Conservation (phyloP, 805 yeast species). For the Brettanomyces custersianus region DNA sequence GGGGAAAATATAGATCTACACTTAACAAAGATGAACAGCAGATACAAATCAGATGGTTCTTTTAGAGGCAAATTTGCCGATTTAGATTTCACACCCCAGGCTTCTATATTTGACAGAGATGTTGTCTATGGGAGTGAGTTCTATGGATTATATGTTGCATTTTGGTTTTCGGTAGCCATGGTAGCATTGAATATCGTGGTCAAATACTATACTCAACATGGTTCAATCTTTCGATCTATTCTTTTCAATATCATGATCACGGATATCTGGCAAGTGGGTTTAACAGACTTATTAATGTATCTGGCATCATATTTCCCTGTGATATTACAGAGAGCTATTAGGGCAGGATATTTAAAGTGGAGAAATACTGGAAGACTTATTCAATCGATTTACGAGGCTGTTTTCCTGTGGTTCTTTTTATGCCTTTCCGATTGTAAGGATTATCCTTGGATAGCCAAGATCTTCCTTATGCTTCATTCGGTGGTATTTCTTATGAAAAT, state of each 20-base stretch:
- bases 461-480: constrained; percentile 75
- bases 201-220: constrained; percentile 40
- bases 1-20: neutral
- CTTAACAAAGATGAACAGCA: constrained; percentile 12
- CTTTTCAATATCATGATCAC: constrained; percentile 48
- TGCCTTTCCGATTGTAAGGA: constrained; percentile 40
- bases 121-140: constrained; percentile 40
- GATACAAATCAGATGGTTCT: constrained; percentile 24
- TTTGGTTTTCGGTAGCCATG: constrained; percentile 63
- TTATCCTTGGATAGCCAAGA: constrained; percentile 87
- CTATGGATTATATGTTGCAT: constrained; percentile 73
- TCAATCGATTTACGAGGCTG: constrained; percentile 47
- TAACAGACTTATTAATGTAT: constrained; percentile 73
- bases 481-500: constrained; percentile 87
- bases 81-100: constrained; percentile 33
- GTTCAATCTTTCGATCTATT: constrained; percentile 39
- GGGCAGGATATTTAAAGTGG: constrained; percentile 48
- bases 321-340: constrained; percentile 47
- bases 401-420: constrained; percentile 44
- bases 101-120: constrained; percentile 47
- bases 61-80: constrained; percentile 48
- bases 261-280: constrained; percentile 59
- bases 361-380: constrained; percentile 50
- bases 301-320: constrained; percentile 52
- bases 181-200: constrained; percentile 43